Base-by-base conservation (phyloP, 495 filamentous ascomycete genomes). In the Xylona heveae region DNA sequence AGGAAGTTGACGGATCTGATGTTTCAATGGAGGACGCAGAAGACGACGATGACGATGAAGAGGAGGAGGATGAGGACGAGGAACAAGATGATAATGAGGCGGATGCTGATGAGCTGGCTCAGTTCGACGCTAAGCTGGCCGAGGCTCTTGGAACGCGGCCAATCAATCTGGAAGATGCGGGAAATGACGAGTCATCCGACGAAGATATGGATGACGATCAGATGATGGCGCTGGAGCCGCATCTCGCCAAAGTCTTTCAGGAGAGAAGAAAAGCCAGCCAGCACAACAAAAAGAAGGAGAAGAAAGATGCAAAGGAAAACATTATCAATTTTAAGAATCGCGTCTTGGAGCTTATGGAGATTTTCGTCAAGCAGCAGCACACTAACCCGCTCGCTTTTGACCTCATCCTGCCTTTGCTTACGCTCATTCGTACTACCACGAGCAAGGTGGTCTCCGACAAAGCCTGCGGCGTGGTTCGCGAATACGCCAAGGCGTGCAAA, bases 241-340 rank as follows among this genome's bases (percentile, higher is more conserved):
- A 78, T 39, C 66, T 97, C 12, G 64, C 69, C 33, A 73, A 77
- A 35, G 75, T 94, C 30, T 93, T 95, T 62, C 61, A 67, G 35
- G 73, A 85, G 36, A 66, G 72, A 27, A 71, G 64, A 41, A 57
- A 52, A 8, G 41, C 44, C n/a, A 49, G 39, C 37, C 53, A 66
- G 36, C 50, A 45, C 7, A 62, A 58, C 45, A 74, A 78, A 49
- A 79, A 80, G 50, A 68, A 78, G 45, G 76, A 88, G 46, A 73
- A 74, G 36, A 80, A 77, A 47, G 75, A 79, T 36, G 80, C 88
- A 28, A 81, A 78, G 43, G 77, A 85, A 34, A 78, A 64, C n/a
- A 78, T 95, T 43, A 54, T 88, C 41, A 81, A 85, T 52, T 93
- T 95, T 67, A 97, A 97, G 60, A 77, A 75, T 54, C 74, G 83